These are phyloP conservation scores for Phalaenopsis hybrid DNA, from an alignment of 116 monocot species.

Conservation along the genomic window DNA sequence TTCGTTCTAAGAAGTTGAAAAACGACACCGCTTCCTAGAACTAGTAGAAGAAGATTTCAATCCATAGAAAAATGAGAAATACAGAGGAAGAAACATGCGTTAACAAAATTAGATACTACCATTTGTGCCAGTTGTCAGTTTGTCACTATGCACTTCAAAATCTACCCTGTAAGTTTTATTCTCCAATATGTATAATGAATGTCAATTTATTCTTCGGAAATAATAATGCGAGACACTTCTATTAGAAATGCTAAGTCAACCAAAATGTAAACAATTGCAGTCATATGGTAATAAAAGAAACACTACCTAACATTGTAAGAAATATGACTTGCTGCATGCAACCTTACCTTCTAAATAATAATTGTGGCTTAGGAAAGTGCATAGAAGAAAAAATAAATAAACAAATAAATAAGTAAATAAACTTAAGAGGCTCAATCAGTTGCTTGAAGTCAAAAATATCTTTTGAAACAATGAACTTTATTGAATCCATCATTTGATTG, in stretches of 20 bases:
- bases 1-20: not conserved
- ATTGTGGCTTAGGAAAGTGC: not conserved
- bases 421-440: not conserved
- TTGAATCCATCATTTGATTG: not conserved
- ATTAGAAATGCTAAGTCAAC: not conserved
- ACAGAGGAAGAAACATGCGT: not conserved
- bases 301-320: not conserved
- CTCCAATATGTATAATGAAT: not conserved
- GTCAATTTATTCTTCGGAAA: not conserved
- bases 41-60: not conserved
- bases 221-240: not conserved
- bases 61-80: not conserved
- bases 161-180: not conserved
- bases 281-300: not conserved
- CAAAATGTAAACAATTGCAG: not conserved
- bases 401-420: not conserved
- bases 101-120: not conserved
- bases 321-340: not conserved
- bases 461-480: not conserved
- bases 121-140: not conserved
- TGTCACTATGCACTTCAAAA: conserved; percentile 2
- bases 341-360: too few relatives aligned
- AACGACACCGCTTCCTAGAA: not conserved
- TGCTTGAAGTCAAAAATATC: conserved; percentile 2
- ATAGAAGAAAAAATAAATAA: not conserved